Evolutionary conservation across 1,284 basidiomycete species (phyloP).

Genomic region (Melampsora americana): DNA sequence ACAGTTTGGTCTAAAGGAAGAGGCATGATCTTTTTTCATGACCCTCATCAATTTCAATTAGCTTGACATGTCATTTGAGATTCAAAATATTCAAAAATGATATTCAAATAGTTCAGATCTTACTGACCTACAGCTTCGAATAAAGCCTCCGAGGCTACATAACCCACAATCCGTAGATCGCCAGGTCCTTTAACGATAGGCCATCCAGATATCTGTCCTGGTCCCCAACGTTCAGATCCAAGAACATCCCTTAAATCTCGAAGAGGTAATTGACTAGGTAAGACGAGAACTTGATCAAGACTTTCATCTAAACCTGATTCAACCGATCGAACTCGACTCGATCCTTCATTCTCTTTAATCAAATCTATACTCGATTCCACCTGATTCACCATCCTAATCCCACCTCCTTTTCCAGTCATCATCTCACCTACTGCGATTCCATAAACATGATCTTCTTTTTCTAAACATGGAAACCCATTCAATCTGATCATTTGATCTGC

Average conservation of each 20-base stretch:
- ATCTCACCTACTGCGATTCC: conserved; percentile 68
- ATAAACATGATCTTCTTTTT: conserved; percentile 83
- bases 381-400: conserved; percentile 24
- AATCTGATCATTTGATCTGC: conserved; percentile 96
- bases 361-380: conserved; percentile 1
- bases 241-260: conserved; percentile 23
- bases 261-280: conserved; percentile 31
- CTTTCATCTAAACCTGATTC: not conserved
- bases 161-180: conserved; percentile 70
- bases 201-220: conserved; percentile 66
- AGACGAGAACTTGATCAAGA: not conserved
- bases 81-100: too few relatives aligned
- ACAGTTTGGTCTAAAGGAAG: not conserved
- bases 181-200: conserved; percentile 67
- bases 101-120: too few relatives aligned
- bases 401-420: conserved; percentile 47
- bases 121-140: conserved; percentile 74
- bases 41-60: not conserved
- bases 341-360: not conserved
- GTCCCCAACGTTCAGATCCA: conserved; percentile 43
- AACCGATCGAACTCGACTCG: not conserved
- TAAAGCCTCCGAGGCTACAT: conserved; percentile 81
- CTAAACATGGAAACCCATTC: conserved; percentile 91
- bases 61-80: too few relatives aligned
- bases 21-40: not conserved